phyloP scores from a whole-genome alignment of 164 flowering plant species.

The Macadamia tetraphylla region DNA sequence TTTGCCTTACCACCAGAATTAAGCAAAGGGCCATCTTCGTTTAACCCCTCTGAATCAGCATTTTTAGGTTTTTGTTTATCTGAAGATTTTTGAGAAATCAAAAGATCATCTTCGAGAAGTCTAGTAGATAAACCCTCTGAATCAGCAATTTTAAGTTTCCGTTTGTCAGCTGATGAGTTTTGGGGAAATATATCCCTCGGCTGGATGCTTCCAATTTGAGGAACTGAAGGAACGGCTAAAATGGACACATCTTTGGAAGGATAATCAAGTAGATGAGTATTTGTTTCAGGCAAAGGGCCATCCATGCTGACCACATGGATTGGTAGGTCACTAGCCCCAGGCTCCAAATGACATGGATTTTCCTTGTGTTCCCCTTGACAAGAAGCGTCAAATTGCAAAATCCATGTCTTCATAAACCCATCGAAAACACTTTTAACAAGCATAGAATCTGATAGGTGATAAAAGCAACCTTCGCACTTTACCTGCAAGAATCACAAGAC shows the following conservation, averaged over 20 bases:
- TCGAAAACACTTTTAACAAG: slow-evolving; percentile 45
- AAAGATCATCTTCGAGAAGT: slow-evolving; percentile 7
- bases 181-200: slow-evolving; percentile 3
- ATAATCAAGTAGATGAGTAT: slow-evolving; percentile 11
- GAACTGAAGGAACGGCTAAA: slow-evolving; percentile 6
- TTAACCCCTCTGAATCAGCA: slow-evolving; percentile 8
- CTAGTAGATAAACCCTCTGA: slow-evolving; percentile 11
- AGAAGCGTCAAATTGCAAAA: slow-evolving; percentile 44
- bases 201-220: slow-evolving; percentile 10
- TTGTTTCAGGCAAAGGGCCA: slow-evolving; percentile 16
- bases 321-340: slow-evolving; percentile 12
- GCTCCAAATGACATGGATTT: neutral
- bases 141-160: slow-evolving; percentile 7
- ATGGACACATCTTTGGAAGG: slow-evolving; percentile 11
- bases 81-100: neutral
- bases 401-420: slow-evolving; percentile 40
- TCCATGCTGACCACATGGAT: slow-evolving; percentile 2
- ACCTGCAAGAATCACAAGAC: slow-evolving; percentile 36
- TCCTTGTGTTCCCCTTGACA: slow-evolving; percentile 2
- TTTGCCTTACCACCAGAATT: slow-evolving; percentile 10
- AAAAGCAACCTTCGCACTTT: slow-evolving; percentile 39
- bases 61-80: slow-evolving; percentile 8
- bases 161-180: slow-evolving; percentile 5
- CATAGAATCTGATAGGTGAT: slow-evolving; percentile 66
- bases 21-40: slow-evolving; percentile 8